phyloP scores from a whole-genome alignment of 2,329 filamentous ascomycete genomes.

The Dactylonectria macrodidyma region DNA sequence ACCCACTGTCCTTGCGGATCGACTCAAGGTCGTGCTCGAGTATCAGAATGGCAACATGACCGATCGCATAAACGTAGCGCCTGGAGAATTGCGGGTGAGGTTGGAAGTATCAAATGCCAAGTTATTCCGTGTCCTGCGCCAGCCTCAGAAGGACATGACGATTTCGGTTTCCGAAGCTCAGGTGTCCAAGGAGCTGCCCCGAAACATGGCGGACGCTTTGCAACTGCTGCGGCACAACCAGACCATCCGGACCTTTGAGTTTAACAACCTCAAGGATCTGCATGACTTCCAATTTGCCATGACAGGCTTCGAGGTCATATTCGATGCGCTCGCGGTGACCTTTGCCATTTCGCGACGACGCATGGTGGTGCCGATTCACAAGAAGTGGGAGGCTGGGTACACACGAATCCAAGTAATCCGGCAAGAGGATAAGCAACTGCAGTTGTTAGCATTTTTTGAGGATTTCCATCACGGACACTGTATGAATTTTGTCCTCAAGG shows the following conservation, averaged over 20 bases:
- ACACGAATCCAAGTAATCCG: slow-evolving; percentile 84
- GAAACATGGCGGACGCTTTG: slow-evolving; percentile 75
- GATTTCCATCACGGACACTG: slow-evolving; percentile 89
- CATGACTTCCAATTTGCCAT: slow-evolving; percentile 85
- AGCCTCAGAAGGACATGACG: slow-evolving; percentile 83
- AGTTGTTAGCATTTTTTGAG: slow-evolving; percentile 89
- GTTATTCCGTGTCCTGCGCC: slow-evolving; percentile 77
- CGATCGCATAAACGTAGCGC: slow-evolving; percentile 86
- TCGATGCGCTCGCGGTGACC: slow-evolving; percentile 78
- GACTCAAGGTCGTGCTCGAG: slow-evolving; percentile 81
- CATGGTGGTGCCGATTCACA: slow-evolving; percentile 94
- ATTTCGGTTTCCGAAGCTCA: slow-evolving; percentile 81
- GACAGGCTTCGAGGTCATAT: slow-evolving; percentile 84
- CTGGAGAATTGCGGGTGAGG: slow-evolving; percentile 79
- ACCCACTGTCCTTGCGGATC: slow-evolving; percentile 82
- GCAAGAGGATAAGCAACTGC: slow-evolving; percentile 79
- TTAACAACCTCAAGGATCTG: slow-evolving; percentile 76
- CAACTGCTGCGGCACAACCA: slow-evolving; percentile 69
- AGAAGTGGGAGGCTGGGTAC: slow-evolving; percentile 90
- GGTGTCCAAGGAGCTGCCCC: slow-evolving; percentile 72
- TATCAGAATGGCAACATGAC: slow-evolving; percentile 84
- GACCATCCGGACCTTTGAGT: slow-evolving; percentile 81
- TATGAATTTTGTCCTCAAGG: slow-evolving; percentile 90
- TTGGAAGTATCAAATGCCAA: slow-evolving; percentile 75
- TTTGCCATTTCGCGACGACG: slow-evolving; percentile 87